phyloP scores from a whole-genome alignment of 306 rosid species.

The Quercus robur region DNA sequence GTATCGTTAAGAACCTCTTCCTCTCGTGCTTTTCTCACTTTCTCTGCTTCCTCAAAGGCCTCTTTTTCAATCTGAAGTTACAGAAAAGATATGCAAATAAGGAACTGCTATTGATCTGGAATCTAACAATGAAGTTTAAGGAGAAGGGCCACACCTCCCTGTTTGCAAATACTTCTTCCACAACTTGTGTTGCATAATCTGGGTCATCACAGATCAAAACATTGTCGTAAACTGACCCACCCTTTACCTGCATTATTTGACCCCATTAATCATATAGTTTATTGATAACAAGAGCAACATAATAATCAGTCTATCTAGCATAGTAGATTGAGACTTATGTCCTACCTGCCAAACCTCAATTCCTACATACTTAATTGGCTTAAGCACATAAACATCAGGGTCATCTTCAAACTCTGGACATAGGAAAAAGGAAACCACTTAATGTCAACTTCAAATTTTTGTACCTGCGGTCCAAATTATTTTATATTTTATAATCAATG shows the following conservation, averaged over 20 bases:
- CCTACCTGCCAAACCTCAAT: constrained; percentile 67
- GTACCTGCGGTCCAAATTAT: not conserved
- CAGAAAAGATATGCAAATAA: not conserved
- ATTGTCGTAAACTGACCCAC: constrained; percentile 55
- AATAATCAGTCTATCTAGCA: not conserved
- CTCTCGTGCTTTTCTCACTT: too few relatives aligned
- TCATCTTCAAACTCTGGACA: constrained; percentile 56
- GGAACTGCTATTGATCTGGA: not conserved
- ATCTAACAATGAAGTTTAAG: constrained; percentile 9
- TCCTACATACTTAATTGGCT: constrained; percentile 55
- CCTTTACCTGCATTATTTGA: constrained; percentile 45
- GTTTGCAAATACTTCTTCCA: constrained; percentile 45
- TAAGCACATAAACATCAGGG: constrained; percentile 59
- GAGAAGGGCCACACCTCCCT: constrained; percentile 43
- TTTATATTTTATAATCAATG: constrained; percentile 1
- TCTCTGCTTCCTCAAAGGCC: constrained; percentile 5
- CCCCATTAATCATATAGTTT: not conserved
- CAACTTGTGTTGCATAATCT: constrained; percentile 55
- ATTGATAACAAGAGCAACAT: not conserved
- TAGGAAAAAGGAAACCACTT: constrained; percentile 10
- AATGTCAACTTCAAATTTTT: not conserved
- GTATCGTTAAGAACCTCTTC: too few relatives aligned
- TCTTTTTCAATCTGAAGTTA: constrained; percentile 67
- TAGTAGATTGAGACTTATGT: constrained; percentile 6
- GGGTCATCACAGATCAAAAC: constrained; percentile 41